Percentiles rank a stretch among this genome's conserved stretches.
Evolutionary conservation across 2,329 filamentous ascomycete genomes (phyloP).

Genomic region (Fusarium protoensiforme): DNA sequence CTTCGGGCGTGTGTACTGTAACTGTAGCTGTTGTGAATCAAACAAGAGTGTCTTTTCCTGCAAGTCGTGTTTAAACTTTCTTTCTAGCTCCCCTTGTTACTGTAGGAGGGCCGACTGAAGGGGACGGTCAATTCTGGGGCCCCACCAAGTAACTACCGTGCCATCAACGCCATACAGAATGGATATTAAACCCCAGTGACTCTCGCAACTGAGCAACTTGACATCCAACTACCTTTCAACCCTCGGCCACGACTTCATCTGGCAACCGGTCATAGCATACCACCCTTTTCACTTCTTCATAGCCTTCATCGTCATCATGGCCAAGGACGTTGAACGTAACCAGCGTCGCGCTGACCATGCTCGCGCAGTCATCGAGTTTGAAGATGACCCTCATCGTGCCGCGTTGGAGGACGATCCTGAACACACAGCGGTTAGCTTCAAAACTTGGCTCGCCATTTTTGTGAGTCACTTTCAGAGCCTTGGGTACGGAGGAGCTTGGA

Average conservation of each 20-base stretch:
- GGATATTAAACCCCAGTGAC: neutral
- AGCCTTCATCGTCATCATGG: neutral
- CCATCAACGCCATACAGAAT: neutral
- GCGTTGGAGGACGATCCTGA: slow-evolving; percentile 16
- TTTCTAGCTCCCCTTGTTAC: too few relatives aligned
- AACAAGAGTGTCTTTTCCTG: too few relatives aligned
- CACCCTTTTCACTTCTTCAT: neutral
- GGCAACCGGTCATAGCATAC: neutral
- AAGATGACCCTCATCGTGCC: slow-evolving; percentile 21
- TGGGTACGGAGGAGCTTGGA: too few relatives aligned
- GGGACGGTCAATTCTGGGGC: too few relatives aligned
- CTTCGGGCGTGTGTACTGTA: too few relatives aligned
- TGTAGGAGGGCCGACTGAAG: too few relatives aligned
- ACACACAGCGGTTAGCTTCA: neutral
- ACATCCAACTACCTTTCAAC: neutral
- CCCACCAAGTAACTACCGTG: too few relatives aligned
- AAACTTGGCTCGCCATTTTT: slow-evolving; percentile 12
- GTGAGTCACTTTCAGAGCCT: neutral
- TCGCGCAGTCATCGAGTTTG: slow-evolving; percentile 1
- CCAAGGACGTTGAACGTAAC: neutral
- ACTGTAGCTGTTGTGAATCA: too few relatives aligned
- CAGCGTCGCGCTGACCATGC: neutral
- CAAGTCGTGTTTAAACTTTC: too few relatives aligned
- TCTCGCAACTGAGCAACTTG: neutral
- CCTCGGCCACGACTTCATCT: neutral